phyloP scores from a whole-genome alignment of 1,139 yeast genomes.

The Kurtzmaniella quercitrusa region DNA sequence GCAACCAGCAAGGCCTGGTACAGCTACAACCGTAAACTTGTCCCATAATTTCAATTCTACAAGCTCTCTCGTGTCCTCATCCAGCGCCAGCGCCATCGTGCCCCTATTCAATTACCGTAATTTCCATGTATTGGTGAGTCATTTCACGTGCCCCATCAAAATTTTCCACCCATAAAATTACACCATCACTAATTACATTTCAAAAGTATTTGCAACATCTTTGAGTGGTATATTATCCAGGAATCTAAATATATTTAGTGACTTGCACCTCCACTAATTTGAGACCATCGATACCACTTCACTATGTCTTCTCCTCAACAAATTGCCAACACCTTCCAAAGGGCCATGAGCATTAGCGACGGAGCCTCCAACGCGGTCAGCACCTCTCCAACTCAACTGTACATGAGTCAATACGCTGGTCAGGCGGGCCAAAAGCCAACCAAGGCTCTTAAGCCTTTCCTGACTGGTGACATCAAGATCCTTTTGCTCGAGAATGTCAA shows the following conservation, averaged over 20 bases:
- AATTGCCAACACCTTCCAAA: slow-evolving; percentile 58
- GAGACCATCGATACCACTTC: not conserved
- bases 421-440: slow-evolving; percentile 41
- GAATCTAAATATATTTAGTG: not conserved
- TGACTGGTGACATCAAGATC: slow-evolving; percentile 89
- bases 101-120: not conserved
- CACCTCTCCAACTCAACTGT: slow-evolving; percentile 63
- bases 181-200: not conserved
- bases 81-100: too few species aligned
- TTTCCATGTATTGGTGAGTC: not conserved
- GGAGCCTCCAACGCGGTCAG: slow-evolving; percentile 66
- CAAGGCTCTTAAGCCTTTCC: slow-evolving; percentile 81
- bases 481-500: slow-evolving; percentile 89
- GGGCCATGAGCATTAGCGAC: slow-evolving; percentile 45
- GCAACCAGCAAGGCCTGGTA: not conserved
- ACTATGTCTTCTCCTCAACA: slow-evolving; percentile 69
- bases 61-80: too few species aligned
- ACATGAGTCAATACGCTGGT: slow-evolving; percentile 37
- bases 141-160: slow-evolving; percentile 1
- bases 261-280: not conserved
- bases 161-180: not conserved
- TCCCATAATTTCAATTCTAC: too few species aligned
- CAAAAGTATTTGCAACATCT: not conserved
- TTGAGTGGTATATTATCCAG: not conserved
- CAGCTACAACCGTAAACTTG: too few species aligned